These are phyloP conservation scores for Chamaecrista fasciculata DNA, from an alignment of 306 rosid species.

Conservation along the genomic window DNA sequence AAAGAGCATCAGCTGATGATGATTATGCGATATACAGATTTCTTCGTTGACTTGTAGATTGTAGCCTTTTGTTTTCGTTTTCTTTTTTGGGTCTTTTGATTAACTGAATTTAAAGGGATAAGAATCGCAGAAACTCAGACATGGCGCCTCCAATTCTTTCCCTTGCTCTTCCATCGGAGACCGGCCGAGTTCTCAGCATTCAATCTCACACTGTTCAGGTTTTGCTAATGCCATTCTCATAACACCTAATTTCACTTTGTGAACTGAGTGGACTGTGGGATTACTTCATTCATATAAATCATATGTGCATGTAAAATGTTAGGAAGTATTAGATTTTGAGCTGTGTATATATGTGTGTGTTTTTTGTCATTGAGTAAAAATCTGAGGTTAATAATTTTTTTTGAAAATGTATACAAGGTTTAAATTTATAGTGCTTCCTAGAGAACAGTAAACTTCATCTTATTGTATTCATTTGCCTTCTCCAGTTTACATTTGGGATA, in stretches of 20 bases:
- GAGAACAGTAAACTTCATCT: neutral
- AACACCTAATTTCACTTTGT: neutral
- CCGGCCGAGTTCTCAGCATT: constrained; percentile 23
- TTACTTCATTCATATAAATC: neutral
- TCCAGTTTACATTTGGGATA: neutral
- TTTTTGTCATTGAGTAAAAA: neutral
- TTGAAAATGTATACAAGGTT: neutral
- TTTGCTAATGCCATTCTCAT: neutral
- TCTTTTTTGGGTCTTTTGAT: neutral
- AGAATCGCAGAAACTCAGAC: constrained; percentile 22
- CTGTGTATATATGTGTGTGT: too few relatives aligned
- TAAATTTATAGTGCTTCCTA: neutral
- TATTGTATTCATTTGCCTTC: neutral
- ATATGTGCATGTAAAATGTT: neutral
- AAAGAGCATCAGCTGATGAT: constrained; percentile 6
- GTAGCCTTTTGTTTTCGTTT: neutral
- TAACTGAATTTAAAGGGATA: constrained; percentile 23
- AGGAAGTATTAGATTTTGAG: neutral
- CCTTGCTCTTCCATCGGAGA: constrained; percentile 19
- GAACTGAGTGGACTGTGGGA: neutral
- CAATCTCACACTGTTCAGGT: constrained; percentile 44
- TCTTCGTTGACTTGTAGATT: neutral
- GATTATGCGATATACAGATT: neutral
- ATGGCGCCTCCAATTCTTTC: constrained; percentile 25
- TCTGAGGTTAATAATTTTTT: neutral